These are phyloP conservation scores for Aspergillus eucalypticola DNA, from an alignment of 2,329 filamentous ascomycete species.

Conservation along the genomic window DNA sequence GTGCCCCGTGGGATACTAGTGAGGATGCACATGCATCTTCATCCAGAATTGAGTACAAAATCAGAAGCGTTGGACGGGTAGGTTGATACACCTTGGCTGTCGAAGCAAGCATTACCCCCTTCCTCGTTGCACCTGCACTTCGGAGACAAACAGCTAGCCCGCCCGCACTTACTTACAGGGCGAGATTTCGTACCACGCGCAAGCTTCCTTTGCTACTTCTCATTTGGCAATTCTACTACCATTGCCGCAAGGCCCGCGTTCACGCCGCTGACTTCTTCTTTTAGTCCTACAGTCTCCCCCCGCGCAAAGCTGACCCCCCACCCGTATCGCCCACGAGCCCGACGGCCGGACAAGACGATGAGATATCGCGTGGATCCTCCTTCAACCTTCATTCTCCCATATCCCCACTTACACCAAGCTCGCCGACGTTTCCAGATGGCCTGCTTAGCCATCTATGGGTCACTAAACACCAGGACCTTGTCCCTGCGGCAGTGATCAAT, in stretches of 20 bases:
- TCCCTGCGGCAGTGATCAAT: constrained; percentile 77
- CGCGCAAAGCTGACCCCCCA: constrained; percentile 63
- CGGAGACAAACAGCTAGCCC: not conserved
- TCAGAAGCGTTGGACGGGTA: constrained; percentile 80
- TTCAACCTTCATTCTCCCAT: constrained; percentile 82
- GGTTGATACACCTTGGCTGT: constrained; percentile 40
- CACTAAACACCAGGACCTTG: constrained; percentile 79
- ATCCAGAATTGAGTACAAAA: constrained; percentile 61
- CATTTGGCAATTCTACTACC: not conserved
- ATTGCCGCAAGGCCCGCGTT: not conserved
- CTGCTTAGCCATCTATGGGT: constrained; percentile 81
- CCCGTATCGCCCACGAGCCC: constrained; percentile 52
- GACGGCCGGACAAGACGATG: constrained; percentile 49
- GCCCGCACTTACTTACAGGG: not conserved
- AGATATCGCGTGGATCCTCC: constrained; percentile 49
- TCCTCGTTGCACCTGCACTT: constrained; percentile 1
- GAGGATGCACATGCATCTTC: constrained; percentile 50
- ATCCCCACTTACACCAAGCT: constrained; percentile 82
- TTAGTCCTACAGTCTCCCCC: constrained; percentile 58
- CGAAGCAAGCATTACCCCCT: not conserved
- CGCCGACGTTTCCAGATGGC: constrained; percentile 84
- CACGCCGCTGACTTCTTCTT: constrained; percentile 19
- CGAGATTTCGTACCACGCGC: not conserved
- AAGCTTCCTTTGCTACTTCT: not conserved
- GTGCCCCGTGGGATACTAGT: constrained; percentile 67